Conservation (phyloP, 331 rosid genomes). For the Erythrophleum ivorense region DNA sequence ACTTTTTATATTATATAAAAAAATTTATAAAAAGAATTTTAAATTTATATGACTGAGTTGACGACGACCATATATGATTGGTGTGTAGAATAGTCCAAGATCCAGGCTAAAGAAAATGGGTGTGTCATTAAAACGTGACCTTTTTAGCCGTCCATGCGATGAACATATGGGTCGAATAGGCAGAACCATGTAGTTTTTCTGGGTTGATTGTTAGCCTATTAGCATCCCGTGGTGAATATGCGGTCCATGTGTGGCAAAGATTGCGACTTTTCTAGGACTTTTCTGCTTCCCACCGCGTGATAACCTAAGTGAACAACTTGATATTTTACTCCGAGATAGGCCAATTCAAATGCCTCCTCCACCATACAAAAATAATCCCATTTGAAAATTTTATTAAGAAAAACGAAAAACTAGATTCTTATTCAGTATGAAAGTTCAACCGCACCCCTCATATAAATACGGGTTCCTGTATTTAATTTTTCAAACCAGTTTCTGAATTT, state of each 20-base stretch:
- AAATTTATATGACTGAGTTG: background rate
- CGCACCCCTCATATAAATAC: conserved; percentile 17
- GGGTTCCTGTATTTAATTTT: background rate
- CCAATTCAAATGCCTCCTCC: conserved; percentile 31
- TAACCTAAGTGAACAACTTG: conserved; percentile 19
- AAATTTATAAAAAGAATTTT: too few relatives aligned
- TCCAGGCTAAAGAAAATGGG: background rate
- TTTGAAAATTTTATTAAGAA: background rate
- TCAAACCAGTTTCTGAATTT: background rate
- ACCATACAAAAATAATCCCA: conserved; percentile 39
- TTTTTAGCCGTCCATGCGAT: background rate
- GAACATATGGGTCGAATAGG: background rate
- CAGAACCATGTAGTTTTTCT: background rate
- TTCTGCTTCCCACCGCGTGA: background rate
- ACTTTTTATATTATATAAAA: too few relatives aligned
- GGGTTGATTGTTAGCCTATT: background rate
- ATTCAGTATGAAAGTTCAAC: conserved; percentile 17
- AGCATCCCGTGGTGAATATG: conserved; percentile 2
- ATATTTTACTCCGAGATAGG: conserved; percentile 33
- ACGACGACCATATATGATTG: background rate
- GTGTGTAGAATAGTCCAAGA: too few relatives aligned
- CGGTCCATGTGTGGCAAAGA: conserved; percentile 22
- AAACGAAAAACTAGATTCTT: background rate
- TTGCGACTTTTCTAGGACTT: conserved; percentile 25
- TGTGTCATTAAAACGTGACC: background rate